Conservation (phyloP, 495 filamentous ascomycete species). For the Hypoxylon lienhwacheense region DNA sequence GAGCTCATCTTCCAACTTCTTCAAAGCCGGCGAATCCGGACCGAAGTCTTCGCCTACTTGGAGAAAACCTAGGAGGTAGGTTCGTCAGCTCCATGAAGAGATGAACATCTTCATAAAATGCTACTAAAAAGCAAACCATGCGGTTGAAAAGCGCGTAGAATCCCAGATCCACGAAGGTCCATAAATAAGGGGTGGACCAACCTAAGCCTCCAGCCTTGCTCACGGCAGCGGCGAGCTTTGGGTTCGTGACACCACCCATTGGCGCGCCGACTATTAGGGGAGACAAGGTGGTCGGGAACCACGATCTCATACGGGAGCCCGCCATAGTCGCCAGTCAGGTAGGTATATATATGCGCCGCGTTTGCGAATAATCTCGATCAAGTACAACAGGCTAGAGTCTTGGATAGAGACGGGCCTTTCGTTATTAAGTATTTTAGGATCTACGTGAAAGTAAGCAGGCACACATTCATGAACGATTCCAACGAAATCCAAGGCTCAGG, state of each 20-base stretch:
- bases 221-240: conserved; percentile 64
- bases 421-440: too few relatives aligned
- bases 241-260: conserved; percentile 68
- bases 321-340: conserved; percentile 30
- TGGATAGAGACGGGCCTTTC: too few relatives aligned
- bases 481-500: too few relatives aligned
- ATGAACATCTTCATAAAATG: too few relatives aligned
- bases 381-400: not conserved
- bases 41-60: conserved; percentile 42
- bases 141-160: too few relatives aligned
- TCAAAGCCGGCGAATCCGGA: conserved; percentile 34
- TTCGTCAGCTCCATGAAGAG: not conserved
- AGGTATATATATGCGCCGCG: conserved; percentile 3
- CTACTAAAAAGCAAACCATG: too few relatives aligned
- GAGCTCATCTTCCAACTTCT: conserved; percentile 44
- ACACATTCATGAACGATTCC: too few relatives aligned
- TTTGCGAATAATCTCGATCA: not conserved
- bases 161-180: too few relatives aligned
- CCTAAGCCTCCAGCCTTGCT: conserved; percentile 69
- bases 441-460: too few relatives aligned
- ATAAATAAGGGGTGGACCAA: conserved; percentile 27
- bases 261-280: conserved; percentile 67
- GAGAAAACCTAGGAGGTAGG: conserved; percentile 40
- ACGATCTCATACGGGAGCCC: conserved; percentile 32
- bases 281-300: conserved; percentile 36